A percentile compares a stretch with the other conserved stretches of the same genome.
Evolutionary conservation across 352 stramenopile genomes (phyloP).

Genomic region (Globisporangium lucens): DNA sequence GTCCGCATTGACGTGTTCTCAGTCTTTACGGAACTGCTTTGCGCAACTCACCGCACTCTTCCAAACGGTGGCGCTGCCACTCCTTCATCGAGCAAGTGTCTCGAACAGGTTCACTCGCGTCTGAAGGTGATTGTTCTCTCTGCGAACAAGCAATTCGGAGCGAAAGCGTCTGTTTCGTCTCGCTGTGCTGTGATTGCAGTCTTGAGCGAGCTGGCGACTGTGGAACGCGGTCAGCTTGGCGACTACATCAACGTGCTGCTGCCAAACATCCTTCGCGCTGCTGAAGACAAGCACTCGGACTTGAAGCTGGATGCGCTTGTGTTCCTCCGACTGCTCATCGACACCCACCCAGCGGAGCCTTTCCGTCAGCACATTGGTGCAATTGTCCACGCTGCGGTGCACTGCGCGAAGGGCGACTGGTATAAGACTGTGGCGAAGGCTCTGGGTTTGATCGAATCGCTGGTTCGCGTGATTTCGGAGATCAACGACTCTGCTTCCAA

Average conservation of each 20-base stretch:
- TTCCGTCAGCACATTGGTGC: conserved; percentile 79
- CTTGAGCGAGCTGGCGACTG: conserved; percentile 79
- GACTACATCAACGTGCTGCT: conserved; percentile 72
- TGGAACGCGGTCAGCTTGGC: conserved; percentile 70
- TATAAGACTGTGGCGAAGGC: conserved; percentile 98
- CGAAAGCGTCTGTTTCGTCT: conserved; percentile 72
- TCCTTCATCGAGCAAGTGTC: conserved; percentile 36
- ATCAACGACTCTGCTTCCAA: conserved; percentile 33
- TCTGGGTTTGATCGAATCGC: conserved; percentile 89
- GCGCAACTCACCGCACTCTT: conserved; percentile 55
- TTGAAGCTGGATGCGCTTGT: conserved; percentile 95
- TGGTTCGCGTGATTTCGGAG: conserved; percentile 82
- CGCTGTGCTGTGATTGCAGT: conserved; percentile 83
- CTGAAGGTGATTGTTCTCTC: conserved; percentile 68
- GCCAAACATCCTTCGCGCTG: conserved; percentile 80
- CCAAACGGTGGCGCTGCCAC: conserved; percentile 23
- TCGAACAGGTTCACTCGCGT: conserved; percentile 56
- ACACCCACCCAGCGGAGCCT: conserved; percentile 80
- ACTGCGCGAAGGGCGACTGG: conserved; percentile 94
- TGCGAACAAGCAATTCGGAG: conserved; percentile 80
- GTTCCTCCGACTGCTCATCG: conserved; percentile 92
- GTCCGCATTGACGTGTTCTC: conserved; percentile 96
- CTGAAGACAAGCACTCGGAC: conserved; percentile 91
- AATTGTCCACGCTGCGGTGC: conserved; percentile 87
- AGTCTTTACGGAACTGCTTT: conserved; percentile 93